A percentile compares a stretch with the other conserved stretches of the same genome.
Evolutionary conservation across 1,139 yeast species (phyloP).

Genomic region (Suhomyces bribrorum): DNA sequence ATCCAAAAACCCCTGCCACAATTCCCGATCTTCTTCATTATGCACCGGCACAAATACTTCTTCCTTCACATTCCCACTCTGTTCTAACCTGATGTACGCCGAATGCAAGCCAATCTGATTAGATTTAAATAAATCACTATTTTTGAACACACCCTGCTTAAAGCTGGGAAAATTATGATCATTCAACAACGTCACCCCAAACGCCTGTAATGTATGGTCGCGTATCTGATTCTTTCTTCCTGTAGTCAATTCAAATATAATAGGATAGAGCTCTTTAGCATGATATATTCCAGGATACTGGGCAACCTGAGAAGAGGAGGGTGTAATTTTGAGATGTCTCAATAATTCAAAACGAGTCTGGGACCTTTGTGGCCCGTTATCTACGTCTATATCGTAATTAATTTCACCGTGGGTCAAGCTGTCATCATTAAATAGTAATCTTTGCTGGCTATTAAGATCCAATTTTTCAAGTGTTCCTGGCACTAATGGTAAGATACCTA

Average conservation of each 20-base stretch:
- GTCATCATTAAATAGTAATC: neutral
- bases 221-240: slow-evolving; percentile 32
- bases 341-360: slow-evolving; percentile 20
- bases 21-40: slow-evolving; percentile 18
- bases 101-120: slow-evolving; percentile 31
- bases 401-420: slow-evolving; percentile 16
- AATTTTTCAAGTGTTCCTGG: slow-evolving; percentile 4
- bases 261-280: slow-evolving; percentile 18
- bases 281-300: slow-evolving; percentile 18
- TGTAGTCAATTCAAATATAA: slow-evolving; percentile 23
- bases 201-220: slow-evolving; percentile 25
- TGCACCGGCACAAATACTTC: slow-evolving; percentile 16
- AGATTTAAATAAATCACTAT: slow-evolving; percentile 18
- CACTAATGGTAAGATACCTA: slow-evolving; percentile 20
- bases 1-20: slow-evolving; percentile 23
- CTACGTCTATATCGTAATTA: slow-evolving; percentile 16
- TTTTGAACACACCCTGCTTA: slow-evolving; percentile 13
- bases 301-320: slow-evolving; percentile 6
- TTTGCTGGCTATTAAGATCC: neutral
- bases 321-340: slow-evolving; percentile 10
- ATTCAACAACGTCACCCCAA: slow-evolving; percentile 23
- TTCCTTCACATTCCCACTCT: slow-evolving; percentile 13
- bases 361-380: slow-evolving; percentile 9
- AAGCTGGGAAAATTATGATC: slow-evolving; percentile 26
- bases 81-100: slow-evolving; percentile 17